phyloP scores from a whole-genome alignment of 2,329 filamentous ascomycete species.

The Clarireedia sp. region DNA sequence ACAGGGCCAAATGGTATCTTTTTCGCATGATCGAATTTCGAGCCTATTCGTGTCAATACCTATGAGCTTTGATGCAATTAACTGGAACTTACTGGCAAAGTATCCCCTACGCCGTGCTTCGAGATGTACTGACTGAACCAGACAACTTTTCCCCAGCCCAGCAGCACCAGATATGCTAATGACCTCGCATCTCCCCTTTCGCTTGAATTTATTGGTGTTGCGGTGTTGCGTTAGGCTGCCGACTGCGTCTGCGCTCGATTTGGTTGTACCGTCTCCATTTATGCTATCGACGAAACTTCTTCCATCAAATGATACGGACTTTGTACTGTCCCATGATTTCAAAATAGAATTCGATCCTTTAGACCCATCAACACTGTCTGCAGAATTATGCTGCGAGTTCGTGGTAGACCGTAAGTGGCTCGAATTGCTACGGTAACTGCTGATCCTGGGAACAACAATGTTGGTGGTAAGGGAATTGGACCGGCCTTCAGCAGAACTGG shows the following conservation, averaged over 20 bases:
- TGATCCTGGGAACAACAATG: conserved; percentile 9
- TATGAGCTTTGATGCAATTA: neutral
- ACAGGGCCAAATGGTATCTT: conserved; percentile 55
- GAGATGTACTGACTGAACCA: conserved; percentile 54
- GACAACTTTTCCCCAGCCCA: conserved; percentile 57
- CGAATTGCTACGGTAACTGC: conserved; percentile 11
- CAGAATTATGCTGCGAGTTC: conserved; percentile 20
- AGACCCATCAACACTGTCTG: conserved; percentile 17
- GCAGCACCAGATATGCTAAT: conserved; percentile 53
- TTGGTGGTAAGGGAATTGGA: conserved; percentile 16
- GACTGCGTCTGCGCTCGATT: conserved; percentile 23
- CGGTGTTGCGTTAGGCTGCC: conserved; percentile 23
- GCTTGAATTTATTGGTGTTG: conserved; percentile 44
- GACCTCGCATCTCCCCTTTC: conserved; percentile 56
- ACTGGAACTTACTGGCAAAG: conserved; percentile 39
- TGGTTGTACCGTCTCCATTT: conserved; percentile 9
- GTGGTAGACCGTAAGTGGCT: conserved; percentile 15
- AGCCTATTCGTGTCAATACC: conserved; percentile 26
- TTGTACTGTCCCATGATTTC: conserved; percentile 26
- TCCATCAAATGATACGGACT: conserved; percentile 17
- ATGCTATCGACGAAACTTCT: conserved; percentile 19
- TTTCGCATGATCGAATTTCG: conserved; percentile 57
- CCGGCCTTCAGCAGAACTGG: conserved; percentile 47
- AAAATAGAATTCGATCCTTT: conserved; percentile 7
- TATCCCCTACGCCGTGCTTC: conserved; percentile 56